Base-by-base conservation (phyloP, 768 basidiomycete genomes). In the Leccinum broughii region DNA sequence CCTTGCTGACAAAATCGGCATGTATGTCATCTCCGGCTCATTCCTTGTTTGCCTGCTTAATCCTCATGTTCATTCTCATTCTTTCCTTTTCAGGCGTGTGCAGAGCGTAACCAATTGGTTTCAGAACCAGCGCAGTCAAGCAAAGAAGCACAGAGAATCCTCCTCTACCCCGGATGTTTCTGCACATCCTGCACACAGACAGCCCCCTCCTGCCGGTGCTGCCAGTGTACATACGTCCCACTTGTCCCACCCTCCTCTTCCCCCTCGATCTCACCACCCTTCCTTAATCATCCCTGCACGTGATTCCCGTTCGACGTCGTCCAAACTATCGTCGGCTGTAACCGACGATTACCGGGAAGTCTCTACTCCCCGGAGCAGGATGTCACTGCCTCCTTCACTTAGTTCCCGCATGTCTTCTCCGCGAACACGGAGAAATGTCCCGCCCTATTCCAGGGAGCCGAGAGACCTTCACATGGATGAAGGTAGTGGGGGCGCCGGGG, bases 101-200 rank as follows among this genome's bases (percentile, higher is more conserved):
- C 85, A 90, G 74, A 89, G 85, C 58, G 85, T 92, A 59, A 90
- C 87, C 2, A 91, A 92, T 70, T 92, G 90, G 91, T 92, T 92
- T 72, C 90, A 92, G 79, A 90, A 91, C 68, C 89, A 92, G 69
- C 88, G 89, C 66, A 90, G 85, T 71, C 81, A 87, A 64, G 84
- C 88, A 34, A 88, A 87, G 78, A 89, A 88, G 76, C 82, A 81
- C 66, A 83, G 79, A 64, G 86, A 89, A 62, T 65, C 62, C 6
- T 62, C 65, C 53, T 70, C 75, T 46, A 67, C 69, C 49, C 58
- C 72, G 0, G 68, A 64, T 46, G 41, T 61, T 3, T 50, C 68
- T 50, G 50, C 53, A 22, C 62, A 28, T 50, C 48, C 52, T 4
- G 13, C 35, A 13, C 65, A 54, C 11, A 66, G 66, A 62, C 70